phyloP scores from a whole-genome alignment of 2,329 filamentous ascomycete genomes.

The Penicillium sp. region DNA sequence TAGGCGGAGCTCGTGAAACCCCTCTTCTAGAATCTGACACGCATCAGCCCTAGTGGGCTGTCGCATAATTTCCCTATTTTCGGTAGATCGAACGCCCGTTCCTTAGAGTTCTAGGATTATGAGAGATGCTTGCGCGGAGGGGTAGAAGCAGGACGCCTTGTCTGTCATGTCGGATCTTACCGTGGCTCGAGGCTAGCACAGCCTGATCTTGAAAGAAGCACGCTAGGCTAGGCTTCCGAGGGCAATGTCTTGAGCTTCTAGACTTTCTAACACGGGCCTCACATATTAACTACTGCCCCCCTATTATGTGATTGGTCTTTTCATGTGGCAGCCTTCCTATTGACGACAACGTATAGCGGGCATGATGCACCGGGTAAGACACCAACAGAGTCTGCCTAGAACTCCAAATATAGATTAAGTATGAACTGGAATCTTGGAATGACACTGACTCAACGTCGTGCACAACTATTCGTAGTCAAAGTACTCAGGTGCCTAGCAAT shows the following conservation, averaged over 20 bases:
- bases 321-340: not conserved
- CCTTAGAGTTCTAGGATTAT: not conserved
- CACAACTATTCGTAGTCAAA: too few relatives aligned
- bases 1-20: slow-evolving; percentile 3
- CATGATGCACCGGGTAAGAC: not conserved
- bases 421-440: not conserved
- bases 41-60: slow-evolving; percentile 14
- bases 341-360: not conserved
- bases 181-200: not conserved
- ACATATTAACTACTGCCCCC: not conserved
- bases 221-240: not conserved
- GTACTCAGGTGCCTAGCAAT: slow-evolving; percentile 1
- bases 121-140: not conserved
- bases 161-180: not conserved
- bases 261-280: not conserved
- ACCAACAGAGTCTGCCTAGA: not conserved
- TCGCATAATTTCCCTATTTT: not conserved
- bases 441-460: not conserved
- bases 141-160: not conserved
- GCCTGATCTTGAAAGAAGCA: not conserved
- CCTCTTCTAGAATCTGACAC: slow-evolving; percentile 12
- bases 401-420: not conserved
- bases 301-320: not conserved
- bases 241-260: not conserved
- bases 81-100: not conserved